Base-by-base conservation (phyloP, 257 asterid species). In the Asclepias syriaca region DNA sequence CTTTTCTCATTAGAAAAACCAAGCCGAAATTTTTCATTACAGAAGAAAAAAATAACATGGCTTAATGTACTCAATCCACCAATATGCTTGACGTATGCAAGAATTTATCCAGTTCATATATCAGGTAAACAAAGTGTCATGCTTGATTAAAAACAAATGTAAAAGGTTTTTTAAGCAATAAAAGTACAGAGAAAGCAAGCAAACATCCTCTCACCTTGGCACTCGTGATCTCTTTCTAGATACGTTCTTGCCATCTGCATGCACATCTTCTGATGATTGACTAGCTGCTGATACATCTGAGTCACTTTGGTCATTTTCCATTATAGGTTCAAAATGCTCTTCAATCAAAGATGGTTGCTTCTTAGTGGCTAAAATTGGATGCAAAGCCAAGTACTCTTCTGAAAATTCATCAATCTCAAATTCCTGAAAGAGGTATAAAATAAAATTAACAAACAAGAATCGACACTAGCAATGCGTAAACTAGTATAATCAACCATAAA, bases 381-480 rank as follows among this genome's bases (percentile, higher is more conserved):
- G 97, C 82, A 88, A 79, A 48, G 90, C 92, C 74, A 66, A 66
- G 78, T 89, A 94, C 74, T 91, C 97, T 58, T 73, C 72, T 55
- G 99, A 87, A 57, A 16, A 57, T 77, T 87, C 93, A 79, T 94
- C 97, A 79, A 94, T 82, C 81, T 94, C 95, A 64, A 77, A 94
- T 83, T 89, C 97, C 99, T 94, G 86, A 68, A 77, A 68, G 69
- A 78, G 58, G 84, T 49, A 8, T 56, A 48, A 53, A 32, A 63
- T 37, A 65, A 24, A 75, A 65, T 58, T 50, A 60, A 37, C 57
- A 19, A 22, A 5, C 39, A 78, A 65, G 48, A 49, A 43, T 65
- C 15, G 21, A 11, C 3, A 2, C 14, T 43, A 32, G 3, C 16
- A 15, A 40, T 37, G 43, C 21, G 1, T 0, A 29, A 64, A 64